Evolutionary conservation across 371 early-diverging fungal species (phyloP).

Genomic region (Mortierella polycephala): DNA sequence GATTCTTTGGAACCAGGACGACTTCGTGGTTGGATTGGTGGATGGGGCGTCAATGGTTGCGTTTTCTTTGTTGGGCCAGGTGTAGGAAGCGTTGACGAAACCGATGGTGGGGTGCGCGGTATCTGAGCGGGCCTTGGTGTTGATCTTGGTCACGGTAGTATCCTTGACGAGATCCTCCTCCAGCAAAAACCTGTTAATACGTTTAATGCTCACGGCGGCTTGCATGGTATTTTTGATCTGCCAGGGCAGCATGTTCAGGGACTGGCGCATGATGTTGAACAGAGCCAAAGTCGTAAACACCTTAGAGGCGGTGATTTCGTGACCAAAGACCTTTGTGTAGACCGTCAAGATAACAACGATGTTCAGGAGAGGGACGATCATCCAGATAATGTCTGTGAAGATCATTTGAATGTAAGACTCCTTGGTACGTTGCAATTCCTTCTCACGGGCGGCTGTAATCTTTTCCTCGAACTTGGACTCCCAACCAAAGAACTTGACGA

Average conservation of each 20-base stretch:
- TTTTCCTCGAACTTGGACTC: conserved; percentile 73
- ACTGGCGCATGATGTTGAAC: conserved; percentile 70
- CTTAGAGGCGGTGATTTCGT: conserved; percentile 67
- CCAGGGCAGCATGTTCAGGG: conserved; percentile 79
- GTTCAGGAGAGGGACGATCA: conserved; percentile 64
- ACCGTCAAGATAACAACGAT: conserved; percentile 64
- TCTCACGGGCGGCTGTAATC: conserved; percentile 60
- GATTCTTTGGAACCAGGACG: conserved; percentile 25
- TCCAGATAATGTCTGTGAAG: conserved; percentile 51
- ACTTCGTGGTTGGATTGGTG: conserved; percentile 19
- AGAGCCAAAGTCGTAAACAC: conserved; percentile 74
- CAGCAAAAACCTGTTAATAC: conserved; percentile 74
- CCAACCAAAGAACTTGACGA: conserved; percentile 88
- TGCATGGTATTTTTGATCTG: conserved; percentile 73
- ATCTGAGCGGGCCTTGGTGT: conserved; percentile 16
- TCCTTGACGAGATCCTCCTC: conserved; percentile 73
- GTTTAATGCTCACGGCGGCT: conserved; percentile 75
- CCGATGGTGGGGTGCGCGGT: conserved; percentile 51
- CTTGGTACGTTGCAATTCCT: conserved; percentile 63
- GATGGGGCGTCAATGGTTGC: conserved; percentile 11
- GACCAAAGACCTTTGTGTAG: conserved; percentile 62
- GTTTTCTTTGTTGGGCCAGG: conserved; percentile 58
- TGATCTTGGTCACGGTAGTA: conserved; percentile 31
- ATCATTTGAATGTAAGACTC: conserved; percentile 48
- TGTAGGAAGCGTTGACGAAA: conserved; percentile 64